Conservation (phyloP, 2,329 filamentous ascomycete genomes). For the Colletotrichum sp. region DNA sequence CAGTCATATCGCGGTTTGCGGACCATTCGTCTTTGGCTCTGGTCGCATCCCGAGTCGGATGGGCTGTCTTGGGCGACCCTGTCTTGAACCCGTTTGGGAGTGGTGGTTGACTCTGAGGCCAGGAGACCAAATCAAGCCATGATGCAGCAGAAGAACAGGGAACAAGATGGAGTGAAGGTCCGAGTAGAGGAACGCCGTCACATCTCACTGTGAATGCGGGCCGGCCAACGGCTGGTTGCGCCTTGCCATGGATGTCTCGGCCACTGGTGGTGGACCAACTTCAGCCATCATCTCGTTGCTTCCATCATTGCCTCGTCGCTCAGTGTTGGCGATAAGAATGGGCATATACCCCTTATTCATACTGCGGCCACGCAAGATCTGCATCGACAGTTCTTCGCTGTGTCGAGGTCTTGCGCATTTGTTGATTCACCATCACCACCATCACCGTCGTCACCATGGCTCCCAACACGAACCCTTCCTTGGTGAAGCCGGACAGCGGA, state of each 20-base stretch:
- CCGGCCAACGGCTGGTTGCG: background rate
- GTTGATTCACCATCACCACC: background rate
- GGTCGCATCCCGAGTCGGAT: background rate
- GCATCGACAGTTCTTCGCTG: background rate
- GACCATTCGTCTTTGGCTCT: background rate
- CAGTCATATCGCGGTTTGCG: background rate
- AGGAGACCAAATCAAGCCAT: background rate
- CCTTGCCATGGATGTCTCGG: background rate
- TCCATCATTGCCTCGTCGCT: background rate
- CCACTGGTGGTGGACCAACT: background rate
- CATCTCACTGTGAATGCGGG: background rate
- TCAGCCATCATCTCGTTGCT: background rate
- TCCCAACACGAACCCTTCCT: background rate
- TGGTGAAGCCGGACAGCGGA: background rate
- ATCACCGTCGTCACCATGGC: background rate
- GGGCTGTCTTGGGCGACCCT: background rate
- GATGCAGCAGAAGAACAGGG: background rate
- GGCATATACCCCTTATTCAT: background rate
- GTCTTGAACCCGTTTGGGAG: background rate
- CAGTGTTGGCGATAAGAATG: background rate
- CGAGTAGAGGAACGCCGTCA: background rate
- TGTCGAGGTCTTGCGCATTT: background rate
- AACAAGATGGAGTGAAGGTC: background rate
- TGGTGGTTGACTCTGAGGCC: background rate
- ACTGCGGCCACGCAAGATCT: background rate